Conservation (phyloP, 1,284 basidiomycete genomes). For the Leccinum holopus region DNA sequence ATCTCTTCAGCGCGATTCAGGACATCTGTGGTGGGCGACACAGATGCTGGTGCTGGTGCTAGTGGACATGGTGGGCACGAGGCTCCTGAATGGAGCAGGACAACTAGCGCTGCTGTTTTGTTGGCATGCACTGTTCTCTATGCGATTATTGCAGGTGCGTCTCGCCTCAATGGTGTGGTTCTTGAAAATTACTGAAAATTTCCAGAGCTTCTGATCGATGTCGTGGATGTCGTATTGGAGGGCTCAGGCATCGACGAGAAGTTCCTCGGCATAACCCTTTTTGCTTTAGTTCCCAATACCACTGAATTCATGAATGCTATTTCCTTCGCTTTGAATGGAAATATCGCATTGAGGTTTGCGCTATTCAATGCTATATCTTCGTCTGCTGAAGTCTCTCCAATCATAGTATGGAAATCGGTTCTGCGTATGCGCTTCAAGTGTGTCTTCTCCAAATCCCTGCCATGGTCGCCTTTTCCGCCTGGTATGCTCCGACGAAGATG, state of each 20-base stretch:
- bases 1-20: constrained; percentile 47
- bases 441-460: constrained; percentile 97
- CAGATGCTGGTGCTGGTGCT: constrained; percentile 46
- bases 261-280: constrained; percentile 94
- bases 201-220: constrained; percentile 88
- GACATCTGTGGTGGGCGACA: constrained; percentile 30
- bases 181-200: neutral
- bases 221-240: constrained; percentile 92
- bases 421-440: constrained; percentile 97
- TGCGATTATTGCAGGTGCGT: constrained; percentile 91
- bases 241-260: constrained; percentile 98
- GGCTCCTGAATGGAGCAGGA: constrained; percentile 92
- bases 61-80: constrained; percentile 85
- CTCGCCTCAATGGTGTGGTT: neutral
- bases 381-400: constrained; percentile 8
- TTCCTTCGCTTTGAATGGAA: constrained; percentile 97
- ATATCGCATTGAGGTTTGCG: constrained; percentile 90
- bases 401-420: constrained; percentile 97
- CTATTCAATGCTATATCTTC: neutral
- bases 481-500: constrained; percentile 83
- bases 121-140: constrained; percentile 91
- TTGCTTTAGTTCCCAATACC: constrained; percentile 97
- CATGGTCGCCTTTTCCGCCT: constrained; percentile 98
- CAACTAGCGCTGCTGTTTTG: constrained; percentile 83
- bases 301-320: constrained; percentile 99